Evolutionary conservation across 345 rosid genomes (phyloP).

Genomic region (Lumnitzera littorea): DNA sequence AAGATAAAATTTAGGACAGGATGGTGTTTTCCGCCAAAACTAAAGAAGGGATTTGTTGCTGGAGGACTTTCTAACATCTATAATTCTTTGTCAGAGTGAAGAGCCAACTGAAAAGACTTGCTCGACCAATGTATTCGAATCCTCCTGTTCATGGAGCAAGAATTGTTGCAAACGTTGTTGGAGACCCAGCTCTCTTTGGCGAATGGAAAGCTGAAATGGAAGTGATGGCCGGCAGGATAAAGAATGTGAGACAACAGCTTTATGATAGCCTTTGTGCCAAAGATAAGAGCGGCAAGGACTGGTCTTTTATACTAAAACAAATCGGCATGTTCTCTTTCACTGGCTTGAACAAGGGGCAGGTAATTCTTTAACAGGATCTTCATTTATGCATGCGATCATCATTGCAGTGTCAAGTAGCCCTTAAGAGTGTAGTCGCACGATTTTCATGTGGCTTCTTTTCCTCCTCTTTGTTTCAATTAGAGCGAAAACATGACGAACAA

Average conservation of each 20-base stretch:
- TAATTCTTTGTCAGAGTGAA: slow-evolving; percentile 52
- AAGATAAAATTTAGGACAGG: too few relatives aligned
- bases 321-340: slow-evolving; percentile 99
- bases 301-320: slow-evolving; percentile 89
- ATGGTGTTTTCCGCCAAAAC: too few relatives aligned
- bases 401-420: neutral
- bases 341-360: slow-evolving; percentile 89
- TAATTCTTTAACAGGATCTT: slow-evolving; percentile 8
- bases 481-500: slow-evolving; percentile 85
- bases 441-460: neutral
- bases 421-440: neutral
- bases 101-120: slow-evolving; percentile 95
- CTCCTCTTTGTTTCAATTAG: slow-evolving; percentile 15
- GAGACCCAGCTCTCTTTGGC: slow-evolving; percentile 64
- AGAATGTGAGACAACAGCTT: slow-evolving; percentile 69
- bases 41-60: too few relatives aligned
- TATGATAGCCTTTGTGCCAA: slow-evolving; percentile 62
- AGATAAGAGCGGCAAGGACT: slow-evolving; percentile 89
- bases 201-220: slow-evolving; percentile 99
- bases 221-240: slow-evolving; percentile 96
- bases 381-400: too few relatives aligned
- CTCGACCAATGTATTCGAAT: slow-evolving; percentile 96
- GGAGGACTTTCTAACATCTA: too few relatives aligned
- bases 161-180: slow-evolving; percentile 85
- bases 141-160: slow-evolving; percentile 97